Conservation (phyloP, 441 rosid genomes). For the California macrophylla region DNA sequence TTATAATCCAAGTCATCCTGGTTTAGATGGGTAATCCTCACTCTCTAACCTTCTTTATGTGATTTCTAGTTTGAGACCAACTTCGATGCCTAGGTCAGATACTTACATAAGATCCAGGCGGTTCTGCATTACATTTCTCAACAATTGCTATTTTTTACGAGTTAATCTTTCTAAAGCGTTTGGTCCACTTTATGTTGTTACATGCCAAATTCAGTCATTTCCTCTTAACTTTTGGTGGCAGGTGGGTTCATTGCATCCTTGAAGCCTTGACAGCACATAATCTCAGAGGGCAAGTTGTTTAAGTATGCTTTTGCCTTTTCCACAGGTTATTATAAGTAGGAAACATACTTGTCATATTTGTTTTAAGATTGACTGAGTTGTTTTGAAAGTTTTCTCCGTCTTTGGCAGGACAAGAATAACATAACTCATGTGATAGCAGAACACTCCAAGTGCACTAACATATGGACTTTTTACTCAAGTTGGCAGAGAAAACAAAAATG, state of each 20-base stretch:
- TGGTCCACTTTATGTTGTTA: not conserved
- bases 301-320: conserved; percentile 14
- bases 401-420: not conserved
- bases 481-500: conserved; percentile 2
- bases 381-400: conserved; percentile 16
- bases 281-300: conserved; percentile 18
- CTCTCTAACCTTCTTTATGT: not conserved
- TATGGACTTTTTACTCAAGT: not conserved
- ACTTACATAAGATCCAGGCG: not conserved
- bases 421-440: conserved; percentile 8
- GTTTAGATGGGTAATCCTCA: conserved; percentile 71
- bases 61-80: not conserved
- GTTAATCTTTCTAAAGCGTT: not conserved
- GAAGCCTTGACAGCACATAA: conserved; percentile 54
- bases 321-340: not conserved
- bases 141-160: not conserved
- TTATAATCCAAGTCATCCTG: conserved; percentile 65
- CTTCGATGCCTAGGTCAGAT: not conserved
- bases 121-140: not conserved
- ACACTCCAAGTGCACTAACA: not conserved
- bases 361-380: conserved; percentile 3
- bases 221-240: conserved; percentile 24
- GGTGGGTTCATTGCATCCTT: conserved; percentile 74
- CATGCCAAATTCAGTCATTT: not conserved
- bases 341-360: not conserved